Conservation (phyloP, 805 yeast genomes). For the Diddensiella transvaalensis region DNA sequence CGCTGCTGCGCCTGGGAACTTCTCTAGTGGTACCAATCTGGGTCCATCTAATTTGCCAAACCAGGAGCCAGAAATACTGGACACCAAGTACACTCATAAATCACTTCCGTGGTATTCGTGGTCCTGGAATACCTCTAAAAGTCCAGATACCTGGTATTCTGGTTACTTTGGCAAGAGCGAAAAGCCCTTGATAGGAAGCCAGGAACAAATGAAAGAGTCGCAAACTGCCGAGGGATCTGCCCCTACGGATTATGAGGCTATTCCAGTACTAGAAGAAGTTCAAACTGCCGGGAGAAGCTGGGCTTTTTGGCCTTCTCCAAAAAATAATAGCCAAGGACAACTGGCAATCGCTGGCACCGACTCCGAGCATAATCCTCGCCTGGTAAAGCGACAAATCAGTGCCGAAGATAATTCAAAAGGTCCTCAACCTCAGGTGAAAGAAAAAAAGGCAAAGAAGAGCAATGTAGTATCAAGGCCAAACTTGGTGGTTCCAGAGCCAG, state of each 20-base stretch:
- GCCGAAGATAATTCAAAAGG: slow-evolving; percentile 9
- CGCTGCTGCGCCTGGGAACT: neutral
- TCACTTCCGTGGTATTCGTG: slow-evolving; percentile 4
- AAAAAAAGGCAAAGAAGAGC: slow-evolving; percentile 7
- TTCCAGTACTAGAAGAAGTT: neutral
- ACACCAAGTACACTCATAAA: neutral
- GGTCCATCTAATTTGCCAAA: neutral
- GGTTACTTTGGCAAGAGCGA: slow-evolving; percentile 7
- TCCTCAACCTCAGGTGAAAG: slow-evolving; percentile 9
- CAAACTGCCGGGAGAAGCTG: slow-evolving; percentile 25
- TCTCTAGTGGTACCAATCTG: neutral
- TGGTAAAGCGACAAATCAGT: slow-evolving; percentile 19
- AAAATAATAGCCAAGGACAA: slow-evolving; percentile 19
- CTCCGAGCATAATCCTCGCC: slow-evolving; percentile 29
- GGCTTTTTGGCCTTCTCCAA: slow-evolving; percentile 34
- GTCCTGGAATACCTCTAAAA: neutral
- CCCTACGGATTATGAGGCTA: neutral
- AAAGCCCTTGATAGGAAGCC: neutral
- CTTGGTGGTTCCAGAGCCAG: slow-evolving; percentile 27
- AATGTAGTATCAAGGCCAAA: slow-evolving; percentile 22
- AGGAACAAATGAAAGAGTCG: neutral
- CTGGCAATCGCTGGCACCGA: slow-evolving; percentile 33
- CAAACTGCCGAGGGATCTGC: neutral
- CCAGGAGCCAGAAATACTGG: neutral
- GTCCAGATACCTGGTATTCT: slow-evolving; percentile 7